Conservation (phyloP, 2,329 filamentous ascomycete species). For the Falciphora oryzae region DNA sequence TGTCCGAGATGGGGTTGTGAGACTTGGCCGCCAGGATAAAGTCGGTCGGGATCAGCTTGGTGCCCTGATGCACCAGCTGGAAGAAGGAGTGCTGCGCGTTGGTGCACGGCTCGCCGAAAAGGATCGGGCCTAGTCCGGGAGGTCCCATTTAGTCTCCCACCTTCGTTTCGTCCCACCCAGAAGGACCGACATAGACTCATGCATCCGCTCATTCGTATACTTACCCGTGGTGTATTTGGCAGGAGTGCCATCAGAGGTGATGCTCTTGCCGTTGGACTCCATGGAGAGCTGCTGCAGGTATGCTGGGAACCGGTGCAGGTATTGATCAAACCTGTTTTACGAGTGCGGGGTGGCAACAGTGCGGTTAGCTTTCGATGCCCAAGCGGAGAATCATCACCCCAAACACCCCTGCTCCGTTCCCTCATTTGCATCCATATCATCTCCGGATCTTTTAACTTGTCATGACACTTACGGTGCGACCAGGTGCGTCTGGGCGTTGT, state of each 20-base stretch:
- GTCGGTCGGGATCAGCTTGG: constrained; percentile 96
- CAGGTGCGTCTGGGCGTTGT: constrained; percentile 94
- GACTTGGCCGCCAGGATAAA: constrained; percentile 96
- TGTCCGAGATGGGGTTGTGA: constrained; percentile 89
- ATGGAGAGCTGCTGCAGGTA: constrained; percentile 99
- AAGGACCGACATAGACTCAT: not conserved
- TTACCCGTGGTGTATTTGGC: constrained; percentile 91
- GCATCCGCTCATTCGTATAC: constrained; percentile 11
- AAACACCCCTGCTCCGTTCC: not conserved
- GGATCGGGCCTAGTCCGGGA: constrained; percentile 57
- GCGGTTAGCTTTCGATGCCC: not conserved
- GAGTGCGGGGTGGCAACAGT: not conserved
- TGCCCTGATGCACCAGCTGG: constrained; percentile 98
- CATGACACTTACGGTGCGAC: constrained; percentile 72
- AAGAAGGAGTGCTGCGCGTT: constrained; percentile 99
- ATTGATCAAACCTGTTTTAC: constrained; percentile 81
- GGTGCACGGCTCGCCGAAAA: constrained; percentile 97
- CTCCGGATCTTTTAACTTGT: not conserved
- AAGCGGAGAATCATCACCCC: not conserved
- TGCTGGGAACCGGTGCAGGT: constrained; percentile 96
- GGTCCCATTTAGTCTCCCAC: not conserved
- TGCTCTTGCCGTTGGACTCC: constrained; percentile 98
- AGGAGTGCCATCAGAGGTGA: constrained; percentile 80
- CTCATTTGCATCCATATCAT: not conserved
- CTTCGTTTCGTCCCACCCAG: not conserved